Base-by-base conservation (phyloP, 1,139 yeast species). In the Taphrina sp. region DNA sequence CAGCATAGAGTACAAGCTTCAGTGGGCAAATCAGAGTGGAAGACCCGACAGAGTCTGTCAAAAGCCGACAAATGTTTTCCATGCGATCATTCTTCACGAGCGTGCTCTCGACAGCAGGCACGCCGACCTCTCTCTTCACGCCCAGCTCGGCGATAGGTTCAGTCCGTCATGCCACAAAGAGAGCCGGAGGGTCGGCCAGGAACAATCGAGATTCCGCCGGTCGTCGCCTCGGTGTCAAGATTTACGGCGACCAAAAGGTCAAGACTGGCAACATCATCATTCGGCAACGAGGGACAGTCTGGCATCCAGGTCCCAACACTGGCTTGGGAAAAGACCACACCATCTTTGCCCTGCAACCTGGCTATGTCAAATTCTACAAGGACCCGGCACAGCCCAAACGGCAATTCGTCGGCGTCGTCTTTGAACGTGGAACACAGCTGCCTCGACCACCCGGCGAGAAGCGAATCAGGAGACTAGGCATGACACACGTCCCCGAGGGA, bases 361-460 rank as follows among this genome's bases (percentile, higher is more conserved):
- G 98, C 22, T 89, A 75, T 69, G 96, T 92, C 47, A 79, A 95
- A 62, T 92, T 81, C 72, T 92, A 92, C 70, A 74, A 82, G 62
- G 96, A 92, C 72, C 98, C 98, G n/a, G 90, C 90, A 76, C 98
- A 92, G 67, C 96, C 97, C 41, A 80, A 82, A 67, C 81, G 97
- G 69, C 85, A 84, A 68, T 86, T 86, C 66, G 88, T 89, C 58
- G 98, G 98, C 38, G 82, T 92, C 53, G 90, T 95, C 1, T 76
- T 92, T 59, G 74, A 74, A 45, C 76, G 77, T 61, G 84, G 82
- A 3, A 72, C 79, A 42, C 72, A 75, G 58, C 76, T 92, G 46
- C 98, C 98, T 34, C 81, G 88, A 8, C 87, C 94, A 7, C 97
- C 92, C 69, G 90, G 90, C 69, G 83, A 77, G 24, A 96, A 97